Conservation (phyloP, 352 stramenopile genomes). For the Globisporangium cylindrosporum region DNA sequence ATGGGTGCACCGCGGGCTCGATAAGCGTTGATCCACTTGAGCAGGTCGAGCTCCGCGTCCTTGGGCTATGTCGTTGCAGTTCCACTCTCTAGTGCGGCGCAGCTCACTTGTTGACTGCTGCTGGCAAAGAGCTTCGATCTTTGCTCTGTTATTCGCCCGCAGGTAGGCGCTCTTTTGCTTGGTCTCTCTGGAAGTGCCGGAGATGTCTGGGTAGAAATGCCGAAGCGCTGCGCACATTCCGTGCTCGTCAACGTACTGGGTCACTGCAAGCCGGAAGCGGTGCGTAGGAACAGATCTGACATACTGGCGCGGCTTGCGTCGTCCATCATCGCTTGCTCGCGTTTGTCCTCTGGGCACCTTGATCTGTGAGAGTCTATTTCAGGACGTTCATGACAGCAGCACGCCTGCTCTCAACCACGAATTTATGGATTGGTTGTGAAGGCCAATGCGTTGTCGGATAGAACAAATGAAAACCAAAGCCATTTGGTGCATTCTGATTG, state of each 20-base stretch:
- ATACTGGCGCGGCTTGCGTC: neutral
- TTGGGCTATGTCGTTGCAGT: neutral
- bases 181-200: slow-evolving; percentile 2
- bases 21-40: neutral
- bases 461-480: too few relatives aligned
- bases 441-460: too few relatives aligned
- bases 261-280: neutral
- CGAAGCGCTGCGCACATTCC: neutral
- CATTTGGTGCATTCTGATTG: too few relatives aligned
- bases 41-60: neutral
- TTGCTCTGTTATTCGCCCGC: slow-evolving; percentile 6
- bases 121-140: neutral
- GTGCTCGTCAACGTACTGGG: neutral
- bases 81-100: neutral
- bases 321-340: neutral
- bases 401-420: too few relatives aligned
- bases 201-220: slow-evolving; percentile 4
- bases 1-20: neutral
- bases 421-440: too few relatives aligned
- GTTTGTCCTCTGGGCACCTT: neutral
- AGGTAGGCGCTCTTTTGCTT: slow-evolving; percentile 15
- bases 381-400: too few relatives aligned
- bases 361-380: too few relatives aligned
- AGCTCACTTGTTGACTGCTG: neutral
- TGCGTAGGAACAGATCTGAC: neutral